Percentiles rank a stretch among this genome's conserved stretches.
phyloP scores from a whole-genome alignment of 257 asterid species.

The Solanum pinnatisectum region DNA sequence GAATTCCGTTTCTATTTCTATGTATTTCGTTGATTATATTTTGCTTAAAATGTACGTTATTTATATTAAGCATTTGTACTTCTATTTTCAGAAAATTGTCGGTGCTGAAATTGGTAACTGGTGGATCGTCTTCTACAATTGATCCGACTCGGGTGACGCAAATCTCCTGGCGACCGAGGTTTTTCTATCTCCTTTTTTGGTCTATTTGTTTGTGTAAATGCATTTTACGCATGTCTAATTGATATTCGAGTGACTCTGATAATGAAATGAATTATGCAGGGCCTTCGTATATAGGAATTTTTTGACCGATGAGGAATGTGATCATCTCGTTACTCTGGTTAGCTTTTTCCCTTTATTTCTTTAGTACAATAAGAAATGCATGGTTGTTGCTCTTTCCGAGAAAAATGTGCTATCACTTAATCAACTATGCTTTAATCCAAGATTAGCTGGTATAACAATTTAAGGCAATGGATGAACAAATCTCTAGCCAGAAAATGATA shows the following conservation, averaged over 20 bases:
- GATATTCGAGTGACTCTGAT: neutral
- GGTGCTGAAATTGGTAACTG: slow-evolving; percentile 34
- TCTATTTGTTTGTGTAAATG: neutral
- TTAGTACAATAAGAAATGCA: neutral
- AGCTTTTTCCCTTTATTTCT: neutral
- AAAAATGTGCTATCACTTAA: neutral
- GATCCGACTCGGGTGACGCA: slow-evolving; percentile 82
- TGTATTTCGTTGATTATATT: neutral
- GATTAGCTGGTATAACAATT: neutral
- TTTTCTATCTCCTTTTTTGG: neutral
- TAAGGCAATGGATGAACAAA: neutral
- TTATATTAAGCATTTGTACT: neutral
- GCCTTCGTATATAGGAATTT: slow-evolving; percentile 68
- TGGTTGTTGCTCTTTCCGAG: neutral
- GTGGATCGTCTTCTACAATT: slow-evolving; percentile 34
- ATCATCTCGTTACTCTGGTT: slow-evolving; percentile 73
- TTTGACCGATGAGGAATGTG: slow-evolving; percentile 72
- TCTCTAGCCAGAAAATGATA: neutral
- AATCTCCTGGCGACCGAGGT: slow-evolving; percentile 92
- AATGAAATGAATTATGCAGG: slow-evolving; percentile 29
- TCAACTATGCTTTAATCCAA: neutral
- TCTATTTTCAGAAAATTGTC: slow-evolving; percentile 36
- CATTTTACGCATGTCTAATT: neutral
- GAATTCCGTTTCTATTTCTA: neutral
- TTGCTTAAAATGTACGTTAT: slow-evolving; percentile 19